These are phyloP conservation scores for Phytophthora colocasiae DNA, from an alignment of 352 stramenopile species.

Conservation along the genomic window DNA sequence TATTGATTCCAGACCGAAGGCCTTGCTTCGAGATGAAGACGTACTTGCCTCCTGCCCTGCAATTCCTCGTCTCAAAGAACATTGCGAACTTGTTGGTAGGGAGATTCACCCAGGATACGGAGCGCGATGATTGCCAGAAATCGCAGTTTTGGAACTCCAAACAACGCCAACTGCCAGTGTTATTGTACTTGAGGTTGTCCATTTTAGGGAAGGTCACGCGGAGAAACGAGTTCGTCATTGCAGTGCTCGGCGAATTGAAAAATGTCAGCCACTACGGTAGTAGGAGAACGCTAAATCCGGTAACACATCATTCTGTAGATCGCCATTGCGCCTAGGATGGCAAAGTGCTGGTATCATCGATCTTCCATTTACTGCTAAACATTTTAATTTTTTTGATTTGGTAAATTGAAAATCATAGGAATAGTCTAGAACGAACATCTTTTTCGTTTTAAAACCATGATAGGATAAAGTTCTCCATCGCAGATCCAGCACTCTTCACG, in stretches of 20 bases:
- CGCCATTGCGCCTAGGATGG: too few species aligned
- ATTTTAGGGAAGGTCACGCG: constrained; percentile 1
- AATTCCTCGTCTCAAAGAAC: constrained; percentile 12
- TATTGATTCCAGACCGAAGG: constrained; percentile 2
- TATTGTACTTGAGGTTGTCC: constrained; percentile 5
- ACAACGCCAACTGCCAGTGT: constrained; percentile 3
- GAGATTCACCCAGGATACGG: constrained; percentile 9
- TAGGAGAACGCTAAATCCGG: too few species aligned
- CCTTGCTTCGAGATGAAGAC: constrained; percentile 8
- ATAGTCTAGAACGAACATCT: too few species aligned
- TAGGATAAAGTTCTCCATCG: too few species aligned
- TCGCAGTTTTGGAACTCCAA: constrained; percentile 5
- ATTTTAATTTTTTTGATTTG: too few species aligned
- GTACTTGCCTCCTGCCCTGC: background rate
- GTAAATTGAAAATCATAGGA: too few species aligned
- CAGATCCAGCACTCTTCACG: too few species aligned
- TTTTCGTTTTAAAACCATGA: too few species aligned
- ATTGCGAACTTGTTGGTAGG: constrained; percentile 9
- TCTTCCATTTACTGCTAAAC: too few species aligned
- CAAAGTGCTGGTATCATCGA: too few species aligned
- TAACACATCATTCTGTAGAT: too few species aligned
- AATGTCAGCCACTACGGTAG: too few species aligned
- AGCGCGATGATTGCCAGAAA: constrained; percentile 1
- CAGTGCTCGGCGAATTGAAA: background rate
- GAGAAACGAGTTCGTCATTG: background rate